A percentile compares a stretch with the other conserved stretches of the same genome.
Conservation (phyloP, 495 filamentous ascomycete species). For the Penicillium taxi region DNA sequence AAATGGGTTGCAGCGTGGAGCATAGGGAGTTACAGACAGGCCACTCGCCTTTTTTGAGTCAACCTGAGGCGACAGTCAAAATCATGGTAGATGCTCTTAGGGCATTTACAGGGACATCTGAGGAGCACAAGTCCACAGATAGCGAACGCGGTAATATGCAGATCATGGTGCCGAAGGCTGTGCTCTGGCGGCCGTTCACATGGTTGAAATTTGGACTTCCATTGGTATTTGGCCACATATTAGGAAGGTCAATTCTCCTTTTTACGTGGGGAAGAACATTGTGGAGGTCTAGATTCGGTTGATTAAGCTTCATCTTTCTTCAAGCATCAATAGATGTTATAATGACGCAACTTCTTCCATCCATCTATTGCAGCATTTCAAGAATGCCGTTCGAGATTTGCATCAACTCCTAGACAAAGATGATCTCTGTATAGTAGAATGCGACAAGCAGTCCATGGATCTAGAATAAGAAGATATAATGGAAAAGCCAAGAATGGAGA, state of each 20-base stretch:
- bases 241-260: slow-evolving; percentile 8
- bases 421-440: too few species aligned
- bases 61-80: slow-evolving; percentile 17
- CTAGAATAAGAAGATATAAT: too few species aligned
- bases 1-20: slow-evolving; percentile 20
- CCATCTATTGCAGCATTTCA: too few species aligned
- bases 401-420: too few species aligned
- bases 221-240: slow-evolving; percentile 12
- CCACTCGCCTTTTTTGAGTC: slow-evolving; percentile 31
- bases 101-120: slow-evolving; percentile 12
- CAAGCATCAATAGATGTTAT: too few species aligned
- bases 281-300: slow-evolving; percentile 6
- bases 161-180: slow-evolving; percentile 1
- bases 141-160: too few species aligned
- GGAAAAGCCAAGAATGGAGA: too few species aligned
- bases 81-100: slow-evolving; percentile 22
- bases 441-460: too few species aligned
- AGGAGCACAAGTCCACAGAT: neutral
- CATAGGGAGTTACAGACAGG: slow-evolving; percentile 26
- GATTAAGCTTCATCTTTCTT: too few species aligned
- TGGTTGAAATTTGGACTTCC: slow-evolving; percentile 21
- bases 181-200: slow-evolving; percentile 10
- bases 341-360: too few species aligned
- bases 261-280: slow-evolving; percentile 11
- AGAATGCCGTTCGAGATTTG: too few species aligned